Evolutionary conservation across 2,329 filamentous ascomycete species (phyloP), one percentile per base, ranked within the genome.

Genomic region (Fusarium irregulare): DNA sequence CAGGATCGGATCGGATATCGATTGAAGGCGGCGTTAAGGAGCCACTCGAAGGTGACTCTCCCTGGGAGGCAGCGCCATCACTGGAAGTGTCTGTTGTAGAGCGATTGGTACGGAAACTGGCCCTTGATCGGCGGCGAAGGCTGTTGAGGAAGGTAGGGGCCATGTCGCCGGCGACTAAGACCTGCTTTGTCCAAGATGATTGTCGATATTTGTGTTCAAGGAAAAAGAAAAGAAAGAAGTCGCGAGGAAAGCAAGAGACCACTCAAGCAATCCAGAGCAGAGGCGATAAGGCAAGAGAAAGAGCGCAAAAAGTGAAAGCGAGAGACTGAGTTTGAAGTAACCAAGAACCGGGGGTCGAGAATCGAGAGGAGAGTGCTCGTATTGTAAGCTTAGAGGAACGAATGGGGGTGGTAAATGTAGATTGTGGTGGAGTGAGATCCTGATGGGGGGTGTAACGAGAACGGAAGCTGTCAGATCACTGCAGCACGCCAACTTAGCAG

Each of bases 11-110:
- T 63, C 89, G 86, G 48, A 89, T 86, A 71, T 89, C 84, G 50
- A 91, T 86, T n/a, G 91, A 92, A 1, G 93, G 92, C 40, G 93
- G 92, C 50, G 93, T 94, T 46, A 91, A 83, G 50, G 91, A 91
- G 75, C 90, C 93, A 77, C 86, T 92, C 14, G 88, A 89, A 40
- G 88, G 87, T 55, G 88, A 85, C 32, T 87, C 89, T 73, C 85
- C 87, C 73, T 88, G 85, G 76, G 84, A 87, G 42, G 80, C 80
- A 73, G 83, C 84, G 67, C 85, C 86, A 76, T 89, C 88, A 78
- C 87, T 89, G 48, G 87, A 88, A 11, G 85, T 86, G 73, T 91
- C 88, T 49, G 86, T 88, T 42, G 49, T 27, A 53, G 89, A 88
- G 66, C 84, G 85, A 42, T 87, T 86, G 49, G 88, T 90, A 63